Evolutionary conservation across 106 monocot species (phyloP).

Genomic region (Narthecium ossifragum): DNA sequence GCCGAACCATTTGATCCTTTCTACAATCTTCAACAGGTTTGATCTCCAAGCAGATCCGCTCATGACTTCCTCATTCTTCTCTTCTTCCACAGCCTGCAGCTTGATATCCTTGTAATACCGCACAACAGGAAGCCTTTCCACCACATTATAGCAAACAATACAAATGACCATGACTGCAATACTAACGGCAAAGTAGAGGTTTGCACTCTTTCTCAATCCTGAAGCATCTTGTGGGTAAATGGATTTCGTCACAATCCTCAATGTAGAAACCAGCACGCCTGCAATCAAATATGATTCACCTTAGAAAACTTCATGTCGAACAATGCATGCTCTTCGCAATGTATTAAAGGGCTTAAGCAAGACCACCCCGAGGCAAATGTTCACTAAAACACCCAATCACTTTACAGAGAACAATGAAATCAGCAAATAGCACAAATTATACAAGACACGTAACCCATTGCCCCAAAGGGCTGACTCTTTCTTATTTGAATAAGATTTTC

Average conservation of each 20-base stretch:
- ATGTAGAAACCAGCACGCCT: conserved; percentile 6
- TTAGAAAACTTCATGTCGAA: too few species aligned
- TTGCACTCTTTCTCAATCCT: conserved; percentile 13
- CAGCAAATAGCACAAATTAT: too few species aligned
- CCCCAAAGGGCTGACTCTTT: too few species aligned
- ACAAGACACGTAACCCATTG: too few species aligned
- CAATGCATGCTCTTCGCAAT: too few species aligned
- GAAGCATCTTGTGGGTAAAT: conserved; percentile 7
- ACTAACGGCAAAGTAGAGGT: conserved; percentile 8
- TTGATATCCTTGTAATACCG: conserved; percentile 8
- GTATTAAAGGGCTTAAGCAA: too few species aligned
- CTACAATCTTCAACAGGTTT: conserved; percentile 3
- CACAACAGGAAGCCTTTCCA: conserved; percentile 12
- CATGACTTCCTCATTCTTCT: neutral
- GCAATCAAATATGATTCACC: too few species aligned
- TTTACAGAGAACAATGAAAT: too few species aligned
- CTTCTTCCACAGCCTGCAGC: conserved; percentile 2
- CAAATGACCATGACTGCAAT: conserved; percentile 12
- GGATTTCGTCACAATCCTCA: conserved; percentile 9
- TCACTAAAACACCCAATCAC: too few species aligned
- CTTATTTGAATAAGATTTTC: too few species aligned
- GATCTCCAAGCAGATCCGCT: conserved; percentile 11
- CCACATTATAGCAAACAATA: conserved; percentile 10
- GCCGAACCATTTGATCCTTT: conserved; percentile 7
- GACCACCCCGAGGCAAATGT: too few species aligned